Conservation (phyloP, 2,329 filamentous ascomycete genomes). For the Phoma sp. region DNA sequence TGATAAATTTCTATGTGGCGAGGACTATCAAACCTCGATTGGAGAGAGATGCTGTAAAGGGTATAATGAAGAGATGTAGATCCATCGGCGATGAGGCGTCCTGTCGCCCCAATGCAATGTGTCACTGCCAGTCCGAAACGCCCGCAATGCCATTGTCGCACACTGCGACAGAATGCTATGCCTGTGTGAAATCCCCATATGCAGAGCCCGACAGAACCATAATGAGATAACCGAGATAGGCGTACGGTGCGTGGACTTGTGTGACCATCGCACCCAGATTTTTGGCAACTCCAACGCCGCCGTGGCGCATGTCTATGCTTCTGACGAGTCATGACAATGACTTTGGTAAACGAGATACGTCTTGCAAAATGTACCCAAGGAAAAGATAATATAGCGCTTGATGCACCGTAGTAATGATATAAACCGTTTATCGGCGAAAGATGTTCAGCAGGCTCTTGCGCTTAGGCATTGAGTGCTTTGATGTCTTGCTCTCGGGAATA, state of each 20-base stretch:
- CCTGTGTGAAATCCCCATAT: not conserved
- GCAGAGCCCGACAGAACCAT: slow-evolving; percentile 3
- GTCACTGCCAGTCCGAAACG: slow-evolving; percentile 17
- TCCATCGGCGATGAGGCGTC: slow-evolving; percentile 12
- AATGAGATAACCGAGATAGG: not conserved
- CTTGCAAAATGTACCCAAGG: slow-evolving; percentile 1
- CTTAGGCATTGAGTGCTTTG: slow-evolving; percentile 52
- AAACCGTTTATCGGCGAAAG: slow-evolving; percentile 44
- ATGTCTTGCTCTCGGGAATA: slow-evolving; percentile 37
- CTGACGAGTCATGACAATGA: slow-evolving; percentile 7
- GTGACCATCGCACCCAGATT: not conserved
- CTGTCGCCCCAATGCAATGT: slow-evolving; percentile 14
- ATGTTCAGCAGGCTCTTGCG: slow-evolving; percentile 57
- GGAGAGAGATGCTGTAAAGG: slow-evolving; percentile 8
- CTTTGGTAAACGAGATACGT: slow-evolving; percentile 2
- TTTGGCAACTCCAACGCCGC: slow-evolving; percentile 11
- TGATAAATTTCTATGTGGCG: slow-evolving; percentile 13
- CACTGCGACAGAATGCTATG: slow-evolving; percentile 8
- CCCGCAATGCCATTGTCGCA: slow-evolving; percentile 14
- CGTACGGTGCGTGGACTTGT: not conserved
- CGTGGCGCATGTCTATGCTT: slow-evolving; percentile 7
- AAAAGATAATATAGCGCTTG: not conserved
- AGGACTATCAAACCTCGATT: slow-evolving; percentile 5
- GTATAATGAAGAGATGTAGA: slow-evolving; percentile 19
- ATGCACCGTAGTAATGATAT: not conserved